phyloP scores from a whole-genome alignment of 306 rosid genomes.

The Vachellia pachyceras region DNA sequence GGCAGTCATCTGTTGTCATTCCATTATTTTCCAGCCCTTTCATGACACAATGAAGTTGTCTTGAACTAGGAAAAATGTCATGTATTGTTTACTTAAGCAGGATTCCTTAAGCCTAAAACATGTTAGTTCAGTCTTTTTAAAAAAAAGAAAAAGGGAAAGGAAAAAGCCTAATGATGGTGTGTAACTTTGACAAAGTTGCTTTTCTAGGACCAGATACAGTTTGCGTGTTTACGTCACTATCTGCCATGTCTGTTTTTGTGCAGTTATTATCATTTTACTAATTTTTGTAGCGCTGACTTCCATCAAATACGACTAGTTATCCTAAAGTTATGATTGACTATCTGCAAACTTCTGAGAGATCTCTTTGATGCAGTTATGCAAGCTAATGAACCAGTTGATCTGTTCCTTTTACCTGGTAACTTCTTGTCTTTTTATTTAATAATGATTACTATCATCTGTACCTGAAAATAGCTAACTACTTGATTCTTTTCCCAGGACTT shows the following conservation, averaged over 20 bases:
- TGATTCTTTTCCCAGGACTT: slow-evolving; percentile 66
- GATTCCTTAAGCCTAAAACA: slow-evolving; percentile 19
- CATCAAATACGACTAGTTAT: slow-evolving; percentile 34
- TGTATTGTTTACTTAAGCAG: slow-evolving; percentile 12
- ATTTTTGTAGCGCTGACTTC: slow-evolving; percentile 42
- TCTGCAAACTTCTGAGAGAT: slow-evolving; percentile 40
- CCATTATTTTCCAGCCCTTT: slow-evolving; percentile 5
- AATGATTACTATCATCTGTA: slow-evolving; percentile 18
- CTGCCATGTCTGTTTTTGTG: slow-evolving; percentile 32
- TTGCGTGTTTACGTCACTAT: slow-evolving; percentile 25
- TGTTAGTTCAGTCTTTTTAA: background rate
- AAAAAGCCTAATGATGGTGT: slow-evolving; percentile 20
- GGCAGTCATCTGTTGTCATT: slow-evolving; percentile 22
- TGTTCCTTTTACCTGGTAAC: slow-evolving; percentile 89
- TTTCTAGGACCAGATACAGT: slow-evolving; percentile 1
- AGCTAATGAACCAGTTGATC: slow-evolving; percentile 88
- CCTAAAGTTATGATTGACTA: slow-evolving; percentile 38
- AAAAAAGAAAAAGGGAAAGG: background rate
- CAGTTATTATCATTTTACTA: slow-evolving; percentile 39
- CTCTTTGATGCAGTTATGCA: slow-evolving; percentile 82
- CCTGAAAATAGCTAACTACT: slow-evolving; percentile 24
- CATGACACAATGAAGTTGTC: slow-evolving; percentile 15
- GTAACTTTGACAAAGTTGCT: slow-evolving; percentile 22
- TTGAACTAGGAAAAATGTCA: slow-evolving; percentile 8
- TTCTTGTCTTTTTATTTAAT: slow-evolving; percentile 30